Base-by-base conservation (phyloP, 2,329 filamentous ascomycete species). In the Aspergillus niger region DNA sequence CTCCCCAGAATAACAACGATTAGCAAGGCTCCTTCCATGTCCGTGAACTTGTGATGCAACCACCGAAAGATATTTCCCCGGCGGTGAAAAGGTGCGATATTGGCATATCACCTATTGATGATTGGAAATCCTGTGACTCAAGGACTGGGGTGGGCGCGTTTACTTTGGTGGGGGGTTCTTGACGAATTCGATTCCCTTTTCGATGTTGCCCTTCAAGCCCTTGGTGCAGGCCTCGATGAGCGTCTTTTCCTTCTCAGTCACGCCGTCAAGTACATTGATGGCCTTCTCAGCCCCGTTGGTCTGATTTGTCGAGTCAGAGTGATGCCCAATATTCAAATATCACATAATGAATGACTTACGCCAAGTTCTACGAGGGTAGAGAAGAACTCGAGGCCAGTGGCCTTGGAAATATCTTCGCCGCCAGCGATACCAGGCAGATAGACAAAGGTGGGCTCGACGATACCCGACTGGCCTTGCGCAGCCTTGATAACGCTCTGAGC, bases 361-460 rank as follows among this genome's bases (percentile, higher is more conserved):
- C 95, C 95, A 69, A 99, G 92, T 82, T 97, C 91, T 69, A 98
- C 87, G 63, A 93, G 94, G 58, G 96, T 92, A 61, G 95, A 97
- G 87, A 99, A 99, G 85, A 91, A 99, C 59, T 99, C 93, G 65
- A 86, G 80, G 69, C 92, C 93, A 63, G 89, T 92, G 74, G 89
- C 86, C 85, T 96, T 92, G 65, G 85, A 85, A 70, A 99, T 89
- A 68, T 86, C 91, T 57, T 94, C 90, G 74, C 95, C 95, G 64
- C 94, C 95, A 57, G 90, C 81, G 53, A 99, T 86, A 79, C 94
- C 94, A 53, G 91, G 89, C 38, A 98, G 90, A 84, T 97, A 97
- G 81, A 99, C 89, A 80, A 90, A 99, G 78, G 92, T 95, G 71
- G 94, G 92, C 85, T 97, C 94, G 64, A 97, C 84, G 70, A 99